Evolutionary conservation across 129 eudicot genomes (phyloP), one percentile per base, ranked within the genome.

Genomic region (Erigeron canadensis): DNA sequence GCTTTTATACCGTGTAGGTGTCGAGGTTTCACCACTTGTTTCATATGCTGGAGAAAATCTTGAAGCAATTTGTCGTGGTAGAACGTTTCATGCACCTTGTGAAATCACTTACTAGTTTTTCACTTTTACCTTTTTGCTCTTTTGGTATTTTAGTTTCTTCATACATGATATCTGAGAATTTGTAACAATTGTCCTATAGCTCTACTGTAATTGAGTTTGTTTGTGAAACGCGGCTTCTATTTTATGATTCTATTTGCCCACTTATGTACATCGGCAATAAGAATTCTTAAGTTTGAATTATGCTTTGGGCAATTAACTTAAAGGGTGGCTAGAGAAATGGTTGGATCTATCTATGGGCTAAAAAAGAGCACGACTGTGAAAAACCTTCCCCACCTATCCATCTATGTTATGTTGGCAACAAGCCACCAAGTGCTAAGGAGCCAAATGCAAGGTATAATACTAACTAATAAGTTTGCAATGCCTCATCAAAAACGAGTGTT

Each of bases 11-110:
- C 54, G 75, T 16, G 19, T 86, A 93, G 98, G 99, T 43, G 91
- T 95, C 55, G 99, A 95, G 77, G 99, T 95, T 39, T 95, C 99
- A 46, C 99, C 99, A 17, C 91, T 87, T 46, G 88, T 90, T 82
- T 95, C 99, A 17, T 95, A 88, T 59, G 81, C 95, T 5, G 99
- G 99, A 60, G 99, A 95, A 75, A 90, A 90, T 84, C 96, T 95
- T 4, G 99, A 95, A 85, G 85, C 96, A 18, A 90, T 90, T 56
- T 95, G 99, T 74, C 97, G 99, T 10, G 99, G 99, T 47, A 84
- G 99, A 85, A 87, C 96, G 34, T 95, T 95, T 71, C 99, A 95
- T 21, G 99, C 99, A 22, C 99, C 99, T 63, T 95, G 99, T 77
- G 99, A 95, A 83, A 95, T 95, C 83, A 75, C 91, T 57, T 87